Base-by-base conservation (phyloP, 1,284 basidiomycete genomes). In the Ganoderma leucocontextum region DNA sequence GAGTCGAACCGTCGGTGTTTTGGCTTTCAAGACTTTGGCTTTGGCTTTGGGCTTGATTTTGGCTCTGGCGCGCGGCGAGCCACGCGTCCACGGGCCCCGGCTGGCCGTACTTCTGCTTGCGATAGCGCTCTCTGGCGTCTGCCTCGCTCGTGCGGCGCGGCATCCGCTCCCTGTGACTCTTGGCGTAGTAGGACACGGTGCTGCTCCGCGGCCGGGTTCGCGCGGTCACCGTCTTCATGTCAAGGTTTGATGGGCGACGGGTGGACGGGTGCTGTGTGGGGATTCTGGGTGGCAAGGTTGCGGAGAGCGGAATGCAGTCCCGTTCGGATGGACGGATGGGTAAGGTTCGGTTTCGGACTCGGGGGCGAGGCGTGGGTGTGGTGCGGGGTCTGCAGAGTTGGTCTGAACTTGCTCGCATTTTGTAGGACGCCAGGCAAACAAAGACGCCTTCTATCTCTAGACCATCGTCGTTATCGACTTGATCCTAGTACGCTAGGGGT, bases 1-100 rank as follows among this genome's bases (percentile, higher is more conserved):
- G 47, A 10, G 4, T 49, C 10, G 29, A 29, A 29, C 29, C 13
- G 22, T 47, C 10, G 44, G n/a, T 22, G n/a, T 2, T 49, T 49
- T 49, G 47, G 22, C 47, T 49, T 49, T 49, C 47, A 49, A 49
- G 22, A 12, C 9, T 49, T 49, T 49, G 47, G 22, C 9, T 49
- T 49, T n/a, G 38, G 57, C 1, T 3, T 8, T 60, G 58, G 35
- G 2, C 15, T 25, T 5, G 38, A n/a, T n/a, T 58, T 58, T 58
- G 55, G 55, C 33, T 38, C 33, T 66, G 62, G 58, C 66, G 70
- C 15, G 66, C 66, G 10, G 69, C 52, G 25, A 75, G 69, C 73
- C 73, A 75, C 22, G 39, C 44, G 63, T 75, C 74, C 42, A 74
- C 57, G 61, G 68, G 64, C 0, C 69, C 65, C 19, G 70, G 70